Base-by-base conservation (phyloP, 257 asterid genomes). In the Petrea volubilis region DNA sequence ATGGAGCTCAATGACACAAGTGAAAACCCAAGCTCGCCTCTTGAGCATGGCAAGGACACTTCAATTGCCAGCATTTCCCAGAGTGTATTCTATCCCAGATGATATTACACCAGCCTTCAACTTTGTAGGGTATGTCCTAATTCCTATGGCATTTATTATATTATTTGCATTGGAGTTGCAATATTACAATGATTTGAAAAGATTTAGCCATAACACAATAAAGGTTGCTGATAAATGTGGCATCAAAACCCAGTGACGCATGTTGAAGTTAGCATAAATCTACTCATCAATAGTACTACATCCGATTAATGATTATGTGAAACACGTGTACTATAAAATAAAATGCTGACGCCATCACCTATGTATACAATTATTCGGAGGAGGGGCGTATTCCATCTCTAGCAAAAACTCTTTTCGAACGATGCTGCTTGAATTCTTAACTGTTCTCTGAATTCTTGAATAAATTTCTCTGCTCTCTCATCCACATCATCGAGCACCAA, bases 21-120 rank as follows among this genome's bases (percentile, higher is more conserved):
- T 28, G 75, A 68, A 6, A 73, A 56, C 21, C 75, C 55, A 7
- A 50, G 63, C 10, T 36, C 57, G 1, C 75, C 76, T 23, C 75
- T 56, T 43, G 60, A 67, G 15, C 10, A 17, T 51, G 72, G 67
- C 25, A 62, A 68, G 58, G 73, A 40, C 44, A 81, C 64, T 72
- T 90, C 96, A 9, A 57, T 78, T 71, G 96, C 88, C 60, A 81
- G 62, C 76, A 50, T 90, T 74, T 88, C 96, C 6, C 83, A 86
- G 10, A 86, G 93, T 49, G 70, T 83, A 28, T 84, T 88, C 83
- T 77, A 79, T 60, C 96, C 96, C 44, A 84, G 96, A 47, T 90
- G 81, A 84, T 18, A 38, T 17, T 41, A 18, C 11, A 6, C 17
- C 15, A 11, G 57, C 24, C 49, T 47, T 9, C 17, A 27, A 17